Evolutionary conservation across 2,329 filamentous ascomycete genomes (phyloP).

Genomic region (Metarhizium humberi): DNA sequence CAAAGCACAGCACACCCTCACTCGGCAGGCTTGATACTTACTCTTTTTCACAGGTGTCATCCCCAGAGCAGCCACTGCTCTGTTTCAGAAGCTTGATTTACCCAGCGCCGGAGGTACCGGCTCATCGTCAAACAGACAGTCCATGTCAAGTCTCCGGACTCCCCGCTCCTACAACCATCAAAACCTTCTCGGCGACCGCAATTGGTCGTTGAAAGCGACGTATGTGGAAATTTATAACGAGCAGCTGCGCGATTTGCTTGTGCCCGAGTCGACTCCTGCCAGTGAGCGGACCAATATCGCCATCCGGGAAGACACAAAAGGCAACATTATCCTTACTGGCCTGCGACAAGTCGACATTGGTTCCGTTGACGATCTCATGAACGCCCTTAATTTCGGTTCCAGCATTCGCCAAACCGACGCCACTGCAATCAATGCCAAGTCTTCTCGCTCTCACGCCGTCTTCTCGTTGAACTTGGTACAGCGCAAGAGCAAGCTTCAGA

Average conservation of each 20-base stretch:
- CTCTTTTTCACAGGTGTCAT: conserved; percentile 65
- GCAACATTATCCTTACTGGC: conserved; percentile 88
- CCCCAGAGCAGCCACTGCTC: conserved; percentile 72
- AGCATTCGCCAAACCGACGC: conserved; percentile 93
- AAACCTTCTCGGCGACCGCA: conserved; percentile 54
- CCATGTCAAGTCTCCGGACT: conserved; percentile 58
- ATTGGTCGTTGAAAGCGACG: conserved; percentile 86
- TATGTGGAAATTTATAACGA: conserved; percentile 99
- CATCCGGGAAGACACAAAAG: conserved; percentile 89
- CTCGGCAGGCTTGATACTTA: not conserved
- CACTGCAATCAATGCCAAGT: conserved; percentile 95
- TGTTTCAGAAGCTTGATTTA: conserved; percentile 81
- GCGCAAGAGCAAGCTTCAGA: conserved; percentile 54
- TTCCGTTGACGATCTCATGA: conserved; percentile 83
- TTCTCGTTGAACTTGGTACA: conserved; percentile 93
- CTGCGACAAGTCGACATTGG: conserved; percentile 82
- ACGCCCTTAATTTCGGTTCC: conserved; percentile 84
- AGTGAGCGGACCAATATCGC: conserved; percentile 71
- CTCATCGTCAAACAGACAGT: conserved; percentile 40
- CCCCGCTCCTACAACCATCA: conserved; percentile 58
- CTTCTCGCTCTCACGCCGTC: conserved; percentile 92
- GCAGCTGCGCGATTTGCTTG: conserved; percentile 78
- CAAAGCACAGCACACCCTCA: not conserved
- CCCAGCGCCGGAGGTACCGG: conserved; percentile 36
- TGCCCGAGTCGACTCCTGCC: conserved; percentile 61